Percentiles rank a stretch among this genome's conserved stretches.
Conservation (phyloP, 73 alveolate genomes). For the Durusdinium trenchii region DNA sequence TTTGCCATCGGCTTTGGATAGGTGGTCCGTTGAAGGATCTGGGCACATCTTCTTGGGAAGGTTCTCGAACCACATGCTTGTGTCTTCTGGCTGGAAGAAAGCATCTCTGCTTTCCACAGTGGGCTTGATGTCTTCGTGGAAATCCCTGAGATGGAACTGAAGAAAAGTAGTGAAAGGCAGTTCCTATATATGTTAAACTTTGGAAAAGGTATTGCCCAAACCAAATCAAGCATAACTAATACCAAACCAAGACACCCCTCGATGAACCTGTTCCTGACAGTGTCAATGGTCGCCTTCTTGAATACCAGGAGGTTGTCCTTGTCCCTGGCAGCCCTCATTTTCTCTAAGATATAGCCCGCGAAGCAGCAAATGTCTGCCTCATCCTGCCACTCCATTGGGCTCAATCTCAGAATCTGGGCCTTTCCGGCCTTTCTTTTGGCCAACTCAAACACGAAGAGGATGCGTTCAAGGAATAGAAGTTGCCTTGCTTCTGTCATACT, state of each 20-base stretch:
- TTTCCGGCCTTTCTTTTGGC: neutral
- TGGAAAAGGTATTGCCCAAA: too few relatives aligned
- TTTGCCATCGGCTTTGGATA: neutral
- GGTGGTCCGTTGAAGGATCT: too few relatives aligned
- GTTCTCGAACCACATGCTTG: neutral
- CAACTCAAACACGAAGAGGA: neutral
- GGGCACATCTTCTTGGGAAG: neutral
- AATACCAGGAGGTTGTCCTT: too few relatives aligned
- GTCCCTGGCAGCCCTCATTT: neutral
- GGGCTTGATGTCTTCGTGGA: conserved; percentile 20
- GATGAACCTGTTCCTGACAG: too few relatives aligned
- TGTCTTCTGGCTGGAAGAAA: neutral
- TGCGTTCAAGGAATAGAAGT: neutral
- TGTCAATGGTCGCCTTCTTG: too few relatives aligned
- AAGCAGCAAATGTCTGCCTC: neutral
- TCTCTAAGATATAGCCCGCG: neutral
- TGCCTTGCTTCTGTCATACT: neutral
- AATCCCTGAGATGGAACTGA: conserved; percentile 62
- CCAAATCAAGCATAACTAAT: too few relatives aligned
- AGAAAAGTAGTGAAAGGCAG: too few relatives aligned
- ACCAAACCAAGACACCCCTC: too few relatives aligned
- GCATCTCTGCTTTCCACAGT: neutral
- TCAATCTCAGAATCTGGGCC: neutral
- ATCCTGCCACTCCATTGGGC: neutral
- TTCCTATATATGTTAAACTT: too few relatives aligned